Evolutionary conservation across 495 filamentous ascomycete genomes (phyloP).

Genomic region (Penicillium goetzii): DNA sequence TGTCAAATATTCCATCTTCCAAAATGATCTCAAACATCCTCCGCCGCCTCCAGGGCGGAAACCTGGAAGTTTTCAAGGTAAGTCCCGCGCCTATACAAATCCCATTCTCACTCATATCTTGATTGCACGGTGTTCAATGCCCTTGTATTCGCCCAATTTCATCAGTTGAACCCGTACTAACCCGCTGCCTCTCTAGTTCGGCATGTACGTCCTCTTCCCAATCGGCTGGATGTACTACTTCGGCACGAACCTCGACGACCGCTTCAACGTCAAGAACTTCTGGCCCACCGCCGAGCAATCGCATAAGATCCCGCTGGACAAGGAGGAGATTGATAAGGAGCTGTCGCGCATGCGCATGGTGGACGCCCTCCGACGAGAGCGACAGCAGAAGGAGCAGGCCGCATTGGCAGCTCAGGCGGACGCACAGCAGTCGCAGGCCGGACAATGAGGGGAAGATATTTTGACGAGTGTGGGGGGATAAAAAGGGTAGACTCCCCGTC

Average conservation of each 20-base stretch:
- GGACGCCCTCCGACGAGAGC: constrained; percentile 47
- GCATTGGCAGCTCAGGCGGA: constrained; percentile 49
- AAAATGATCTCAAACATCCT: constrained; percentile 45
- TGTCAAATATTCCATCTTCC: neutral
- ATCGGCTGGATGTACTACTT: constrained; percentile 99
- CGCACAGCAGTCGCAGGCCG: constrained; percentile 23
- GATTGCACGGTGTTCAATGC: neutral
- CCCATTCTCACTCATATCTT: neutral
- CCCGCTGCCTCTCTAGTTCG: constrained; percentile 65
- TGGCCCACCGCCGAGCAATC: constrained; percentile 88
- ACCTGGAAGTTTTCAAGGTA: constrained; percentile 97
- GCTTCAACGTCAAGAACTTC: constrained; percentile 86
- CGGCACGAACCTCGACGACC: constrained; percentile 93
- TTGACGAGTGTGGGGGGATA: neutral
- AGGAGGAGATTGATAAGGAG: constrained; percentile 82
- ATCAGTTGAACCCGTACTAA: neutral
- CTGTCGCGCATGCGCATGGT: constrained; percentile 67
- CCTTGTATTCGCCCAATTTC: neutral
- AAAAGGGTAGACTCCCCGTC: neutral
- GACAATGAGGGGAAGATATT: constrained; percentile 15
- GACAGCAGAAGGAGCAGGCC: constrained; percentile 59
- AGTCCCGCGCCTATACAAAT: constrained; percentile 20
- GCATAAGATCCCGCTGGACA: constrained; percentile 85
- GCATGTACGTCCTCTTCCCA: constrained; percentile 97
- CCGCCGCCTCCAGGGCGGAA: constrained; percentile 68